Evolutionary conservation across 2,329 filamentous ascomycete species (phyloP).

Genomic region (Neonectria neomacrospora): DNA sequence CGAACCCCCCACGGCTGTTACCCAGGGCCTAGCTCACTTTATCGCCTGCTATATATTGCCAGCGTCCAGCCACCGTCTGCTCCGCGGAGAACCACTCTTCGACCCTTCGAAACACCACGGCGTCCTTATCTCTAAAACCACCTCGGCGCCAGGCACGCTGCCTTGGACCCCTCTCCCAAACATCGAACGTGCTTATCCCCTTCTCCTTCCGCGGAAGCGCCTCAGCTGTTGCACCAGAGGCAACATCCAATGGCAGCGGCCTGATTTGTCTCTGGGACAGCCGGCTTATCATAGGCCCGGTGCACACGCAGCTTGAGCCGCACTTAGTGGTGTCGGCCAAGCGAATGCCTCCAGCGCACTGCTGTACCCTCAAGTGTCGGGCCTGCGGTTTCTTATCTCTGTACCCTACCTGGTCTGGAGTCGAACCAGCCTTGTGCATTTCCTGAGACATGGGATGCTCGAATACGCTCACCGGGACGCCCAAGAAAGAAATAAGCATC

Average conservation of each 20-base stretch:
- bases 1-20: slow-evolving; percentile 22
- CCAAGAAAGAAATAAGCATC: slow-evolving; percentile 4
- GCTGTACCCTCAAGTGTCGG: slow-evolving; percentile 23
- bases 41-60: slow-evolving; percentile 39
- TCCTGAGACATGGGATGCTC: slow-evolving; percentile 25
- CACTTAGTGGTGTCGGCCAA: slow-evolving; percentile 35
- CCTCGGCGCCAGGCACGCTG: slow-evolving; percentile 26
- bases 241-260: slow-evolving; percentile 35
- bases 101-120: slow-evolving; percentile 31
- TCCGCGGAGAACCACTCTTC: slow-evolving; percentile 45
- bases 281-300: slow-evolving; percentile 38
- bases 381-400: slow-evolving; percentile 39
- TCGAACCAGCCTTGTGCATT: slow-evolving; percentile 19
- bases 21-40: slow-evolving; percentile 22
- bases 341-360: slow-evolving; percentile 33
- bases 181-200: slow-evolving; percentile 9
- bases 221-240: slow-evolving; percentile 29
- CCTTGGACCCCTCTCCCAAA: slow-evolving; percentile 15
- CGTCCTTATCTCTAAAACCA: slow-evolving; percentile 38
- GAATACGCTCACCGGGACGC: slow-evolving; percentile 22
- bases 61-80: slow-evolving; percentile 31
- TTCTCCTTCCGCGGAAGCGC: slow-evolving; percentile 25
- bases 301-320: slow-evolving; percentile 38
- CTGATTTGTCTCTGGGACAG: slow-evolving; percentile 34
- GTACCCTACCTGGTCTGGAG: slow-evolving; percentile 26